Conservation (phyloP, 1,284 basidiomycete species). For the Austroboletus novae-zelandiae region DNA sequence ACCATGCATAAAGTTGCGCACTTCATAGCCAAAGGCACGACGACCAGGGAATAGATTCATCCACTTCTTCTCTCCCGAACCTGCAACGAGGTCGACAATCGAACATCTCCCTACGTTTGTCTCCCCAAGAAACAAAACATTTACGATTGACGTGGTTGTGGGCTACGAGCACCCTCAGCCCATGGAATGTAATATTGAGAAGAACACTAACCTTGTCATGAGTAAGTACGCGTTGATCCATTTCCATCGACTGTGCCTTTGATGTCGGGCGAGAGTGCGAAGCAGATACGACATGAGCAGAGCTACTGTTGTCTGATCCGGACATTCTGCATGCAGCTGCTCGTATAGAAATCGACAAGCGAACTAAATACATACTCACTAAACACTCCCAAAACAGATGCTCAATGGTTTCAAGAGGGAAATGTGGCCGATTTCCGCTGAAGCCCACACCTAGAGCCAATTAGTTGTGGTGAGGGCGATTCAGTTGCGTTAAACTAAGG, state of each 20-base stretch:
- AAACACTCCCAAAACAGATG: no score
- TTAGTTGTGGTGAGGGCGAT: neutral
- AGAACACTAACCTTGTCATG: constrained; percentile 11
- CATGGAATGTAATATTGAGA: neutral
- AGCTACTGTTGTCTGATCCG: constrained; percentile 11
- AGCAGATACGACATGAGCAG: constrained; percentile 6
- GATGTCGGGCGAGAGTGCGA: constrained; percentile 10
- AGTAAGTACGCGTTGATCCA: neutral
- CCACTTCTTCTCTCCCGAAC: constrained; percentile 3
- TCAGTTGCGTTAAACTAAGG: neutral
- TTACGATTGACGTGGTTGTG: constrained; percentile 5
- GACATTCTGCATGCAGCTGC: constrained; percentile 15
- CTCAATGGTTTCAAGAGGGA: no score
- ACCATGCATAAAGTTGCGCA: constrained; percentile 12
- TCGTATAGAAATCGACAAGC: neutral
- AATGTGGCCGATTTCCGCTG: no score
- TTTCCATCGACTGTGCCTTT: constrained; percentile 9
- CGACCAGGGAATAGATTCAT: neutral
- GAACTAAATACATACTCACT: constrained; percentile 9
- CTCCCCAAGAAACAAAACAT: constrained; percentile 26
- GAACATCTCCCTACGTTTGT: constrained; percentile 18
- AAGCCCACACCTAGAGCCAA: neutral
- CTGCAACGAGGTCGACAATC: constrained; percentile 18
- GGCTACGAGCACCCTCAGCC: constrained; percentile 13
- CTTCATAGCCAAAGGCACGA: neutral